A percentile compares a stretch with the other conserved stretches of the same genome.
Conservation (phyloP, 805 yeast species). For the Alloascoidea africana region DNA sequence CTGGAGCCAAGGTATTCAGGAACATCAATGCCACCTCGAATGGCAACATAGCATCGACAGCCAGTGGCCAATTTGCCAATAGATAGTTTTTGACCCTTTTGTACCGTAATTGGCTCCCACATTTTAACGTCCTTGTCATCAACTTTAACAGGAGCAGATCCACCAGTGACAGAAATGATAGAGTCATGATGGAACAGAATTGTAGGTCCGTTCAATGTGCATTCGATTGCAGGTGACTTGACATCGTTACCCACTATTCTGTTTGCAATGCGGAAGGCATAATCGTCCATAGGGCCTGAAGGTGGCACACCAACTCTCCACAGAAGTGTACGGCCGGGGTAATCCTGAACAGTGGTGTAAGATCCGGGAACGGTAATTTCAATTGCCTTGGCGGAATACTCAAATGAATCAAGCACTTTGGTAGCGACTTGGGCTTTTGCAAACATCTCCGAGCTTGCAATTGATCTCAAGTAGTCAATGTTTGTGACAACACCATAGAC, state of each 20-base stretch:
- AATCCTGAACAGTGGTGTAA: conserved; percentile 92
- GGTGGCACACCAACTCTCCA: conserved; percentile 97
- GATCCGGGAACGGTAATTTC: conserved; percentile 86
- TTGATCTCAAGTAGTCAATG: conserved; percentile 75
- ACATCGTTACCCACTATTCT: conserved; percentile 77
- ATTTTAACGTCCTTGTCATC: conserved; percentile 41
- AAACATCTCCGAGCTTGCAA: conserved; percentile 77
- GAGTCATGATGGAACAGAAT: conserved; percentile 71
- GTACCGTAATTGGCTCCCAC: conserved; percentile 61
- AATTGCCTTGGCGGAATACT: conserved; percentile 69
- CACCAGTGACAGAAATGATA: conserved; percentile 79
- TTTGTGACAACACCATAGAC: conserved; percentile 84
- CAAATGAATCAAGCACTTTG: conserved; percentile 69
- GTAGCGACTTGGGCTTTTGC: conserved; percentile 74
- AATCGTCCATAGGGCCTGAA: conserved; percentile 95
- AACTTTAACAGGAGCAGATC: conserved; percentile 49
- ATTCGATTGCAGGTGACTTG: conserved; percentile 79
- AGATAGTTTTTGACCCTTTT: conserved; percentile 62
- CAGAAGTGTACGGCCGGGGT: conserved; percentile 73
- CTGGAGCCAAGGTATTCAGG: conserved; percentile 92
- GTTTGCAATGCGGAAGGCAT: conserved; percentile 81
- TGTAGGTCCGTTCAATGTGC: conserved; percentile 80
- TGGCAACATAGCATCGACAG: conserved; percentile 79
- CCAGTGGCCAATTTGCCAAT: conserved; percentile 57
- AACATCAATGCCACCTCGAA: conserved; percentile 88